These are phyloP conservation scores for Scopulariopsis brevicaulis DNA, from an alignment of 2,329 filamentous ascomycete species.

Conservation along the genomic window DNA sequence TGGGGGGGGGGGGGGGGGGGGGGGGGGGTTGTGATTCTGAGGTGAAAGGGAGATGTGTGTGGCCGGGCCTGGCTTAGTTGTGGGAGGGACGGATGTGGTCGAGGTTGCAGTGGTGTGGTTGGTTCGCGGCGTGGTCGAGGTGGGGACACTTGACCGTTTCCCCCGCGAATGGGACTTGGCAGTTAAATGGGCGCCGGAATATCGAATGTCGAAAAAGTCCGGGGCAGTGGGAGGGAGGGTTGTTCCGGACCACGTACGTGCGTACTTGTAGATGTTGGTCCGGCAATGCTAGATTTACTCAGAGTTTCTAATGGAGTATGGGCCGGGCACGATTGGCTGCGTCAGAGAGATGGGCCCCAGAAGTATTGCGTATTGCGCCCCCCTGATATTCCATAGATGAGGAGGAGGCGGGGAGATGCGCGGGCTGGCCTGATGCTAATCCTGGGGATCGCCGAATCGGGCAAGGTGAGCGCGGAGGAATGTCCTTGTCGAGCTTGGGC, in stretches of 20 bases:
- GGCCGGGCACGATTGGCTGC: background rate
- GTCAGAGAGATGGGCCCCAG: background rate
- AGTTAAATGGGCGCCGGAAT: background rate
- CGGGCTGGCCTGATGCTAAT: background rate
- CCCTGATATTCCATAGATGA: background rate
- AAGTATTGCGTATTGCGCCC: background rate
- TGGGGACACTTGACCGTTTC: background rate
- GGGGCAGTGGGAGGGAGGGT: too few relatives aligned
- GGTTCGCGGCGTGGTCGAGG: background rate
- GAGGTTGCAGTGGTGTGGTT: background rate
- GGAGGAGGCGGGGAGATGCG: background rate
- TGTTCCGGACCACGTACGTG: too few relatives aligned
- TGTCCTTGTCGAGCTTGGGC: background rate
- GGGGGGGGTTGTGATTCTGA: background rate
- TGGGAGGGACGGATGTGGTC: background rate
- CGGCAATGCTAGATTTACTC: background rate
- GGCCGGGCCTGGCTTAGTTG: background rate
- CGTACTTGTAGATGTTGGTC: too few relatives aligned
- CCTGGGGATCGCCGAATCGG: background rate
- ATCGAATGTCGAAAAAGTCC: background rate
- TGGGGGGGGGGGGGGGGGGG: background rate
- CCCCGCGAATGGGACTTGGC: background rate
- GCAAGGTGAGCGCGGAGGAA: background rate
- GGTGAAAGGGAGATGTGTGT: background rate
- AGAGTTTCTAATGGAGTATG: background rate